Base-by-base conservation (phyloP, 768 basidiomycete genomes). In the Lentinus tigrinus region DNA sequence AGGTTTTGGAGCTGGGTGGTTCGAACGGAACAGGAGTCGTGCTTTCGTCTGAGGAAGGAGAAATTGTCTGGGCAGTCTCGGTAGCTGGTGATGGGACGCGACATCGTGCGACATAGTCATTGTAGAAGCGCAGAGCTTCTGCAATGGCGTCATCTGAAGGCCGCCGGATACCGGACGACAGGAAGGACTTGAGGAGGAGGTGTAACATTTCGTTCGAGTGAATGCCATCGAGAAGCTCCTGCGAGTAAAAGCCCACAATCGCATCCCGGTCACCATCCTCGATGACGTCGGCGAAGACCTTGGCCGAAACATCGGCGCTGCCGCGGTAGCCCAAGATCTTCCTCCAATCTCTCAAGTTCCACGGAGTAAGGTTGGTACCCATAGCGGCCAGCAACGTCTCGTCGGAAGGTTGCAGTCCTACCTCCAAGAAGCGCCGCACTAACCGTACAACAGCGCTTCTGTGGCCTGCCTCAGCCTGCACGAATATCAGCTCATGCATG, bases 71-170 rank as follows among this genome's bases (percentile, higher is more conserved):
- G 10, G 24, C 38, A 7, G 38, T 26, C 37, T 11, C 6, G 37
- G 10, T 42, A 10, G n/a, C 38, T 28, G 38, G n/a, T 37, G 11
- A 10, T 40, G 13, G 23, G 8, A 53, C 21, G 9, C 44, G 57
- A 23, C 6, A 6, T 26, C 40, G 16, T 26, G 58, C 66, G 5
- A 74, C 70, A 27, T 85, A 73, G 40, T 84, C 81, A 16, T 65
- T 66, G 63, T 85, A 87, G 0, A 89, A 68, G 9, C 65, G 65
- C 5, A 91, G 69, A 3, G 88, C 88, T 40, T 67, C 71, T 61
- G 85, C 80, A 53, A 91, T 73, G 23, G 70, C 69, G 8, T 70
- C 65, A 2, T 83, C 78, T 2, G 31, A 31, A 9, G 39, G 23
- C 2, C 31, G 17, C 26, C 24, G 28, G 11, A 52, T 52, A 4